Conservation (phyloP, 2,329 filamentous ascomycete genomes). For the Endothia cerciana region DNA sequence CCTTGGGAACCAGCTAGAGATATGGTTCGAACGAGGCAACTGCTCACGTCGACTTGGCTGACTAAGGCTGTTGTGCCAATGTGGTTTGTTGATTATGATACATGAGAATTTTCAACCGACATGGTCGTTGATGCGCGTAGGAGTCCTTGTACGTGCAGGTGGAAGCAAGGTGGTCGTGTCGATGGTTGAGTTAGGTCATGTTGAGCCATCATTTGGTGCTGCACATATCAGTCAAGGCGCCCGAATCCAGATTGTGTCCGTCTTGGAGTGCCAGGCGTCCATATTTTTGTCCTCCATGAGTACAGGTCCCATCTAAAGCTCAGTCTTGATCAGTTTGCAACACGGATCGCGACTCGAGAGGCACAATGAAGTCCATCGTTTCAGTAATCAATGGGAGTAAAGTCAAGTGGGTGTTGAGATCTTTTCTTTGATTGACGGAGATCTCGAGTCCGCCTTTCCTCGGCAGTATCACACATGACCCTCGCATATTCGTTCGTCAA, state of each 20-base stretch:
- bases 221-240: background rate
- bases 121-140: background rate
- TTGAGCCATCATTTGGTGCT: background rate
- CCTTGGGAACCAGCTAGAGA: background rate
- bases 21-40: background rate
- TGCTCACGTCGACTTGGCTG: background rate
- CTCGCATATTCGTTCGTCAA: constrained; percentile 27
- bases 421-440: constrained; percentile 29
- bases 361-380: background rate
- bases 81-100: background rate
- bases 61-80: background rate
- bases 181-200: background rate
- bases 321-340: background rate
- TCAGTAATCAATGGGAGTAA: background rate
- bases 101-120: background rate
- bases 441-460: constrained; percentile 26
- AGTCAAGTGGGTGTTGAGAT: constrained; percentile 21
- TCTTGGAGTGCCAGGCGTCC: background rate
- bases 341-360: background rate
- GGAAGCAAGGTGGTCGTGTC: background rate
- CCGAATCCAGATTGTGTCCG: background rate
- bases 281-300: background rate
- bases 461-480: constrained; percentile 27
- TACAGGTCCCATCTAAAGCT: background rate
- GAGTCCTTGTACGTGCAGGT: background rate